Base-by-base conservation (phyloP, 2,329 filamentous ascomycete genomes). In the Exophiala bonariae region DNA sequence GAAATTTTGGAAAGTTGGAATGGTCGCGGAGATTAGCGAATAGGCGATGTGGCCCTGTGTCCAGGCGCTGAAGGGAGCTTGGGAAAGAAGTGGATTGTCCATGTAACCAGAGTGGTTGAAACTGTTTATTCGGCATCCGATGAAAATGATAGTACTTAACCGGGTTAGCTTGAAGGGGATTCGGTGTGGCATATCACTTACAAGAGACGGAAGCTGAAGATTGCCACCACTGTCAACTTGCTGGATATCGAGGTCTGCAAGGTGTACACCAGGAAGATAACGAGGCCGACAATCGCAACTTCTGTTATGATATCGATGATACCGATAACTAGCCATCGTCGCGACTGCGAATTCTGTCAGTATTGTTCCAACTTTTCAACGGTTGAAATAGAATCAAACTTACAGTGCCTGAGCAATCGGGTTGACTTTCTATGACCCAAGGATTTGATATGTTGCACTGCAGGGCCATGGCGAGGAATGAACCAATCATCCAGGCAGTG, bases 201-300 rank as follows among this genome's bases (percentile, higher is more conserved):
- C 68, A 65, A 58, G 9, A 70, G 61, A 5, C 66, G 63, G 35
- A 63, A 64, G 32, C 64, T 46, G 45, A 68, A 68, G 3, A 63
- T 60, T 44, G 58, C 61, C 7, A 68, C 63, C 2, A 61, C 56
- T 3, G 63, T 26, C 10, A 44, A 17, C 44, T 67, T 68, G 41
- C 61, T 59, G 14, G 55, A 57, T 2, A 65, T n/a, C 6, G 61
- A 57, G 60, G 65, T 68, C 40, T 65, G 63, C 0, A 68, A 57
- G 5, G 59, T 59, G 22, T 57, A 51, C 2, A 68, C 55, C 3
- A 68, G 56, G 14, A 54, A 28, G 6, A 65, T 46, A 4, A 63
- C 61, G 6, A 68, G 52, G 0, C 52, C 20, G 39, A 66, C 66
- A 35, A 68, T 55, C 3, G 60, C 51, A 2, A 67, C 14, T 38